These are phyloP conservation scores for Elsinoe necatrix DNA, from an alignment of 2,329 filamentous ascomycete genomes.

Conservation along the genomic window DNA sequence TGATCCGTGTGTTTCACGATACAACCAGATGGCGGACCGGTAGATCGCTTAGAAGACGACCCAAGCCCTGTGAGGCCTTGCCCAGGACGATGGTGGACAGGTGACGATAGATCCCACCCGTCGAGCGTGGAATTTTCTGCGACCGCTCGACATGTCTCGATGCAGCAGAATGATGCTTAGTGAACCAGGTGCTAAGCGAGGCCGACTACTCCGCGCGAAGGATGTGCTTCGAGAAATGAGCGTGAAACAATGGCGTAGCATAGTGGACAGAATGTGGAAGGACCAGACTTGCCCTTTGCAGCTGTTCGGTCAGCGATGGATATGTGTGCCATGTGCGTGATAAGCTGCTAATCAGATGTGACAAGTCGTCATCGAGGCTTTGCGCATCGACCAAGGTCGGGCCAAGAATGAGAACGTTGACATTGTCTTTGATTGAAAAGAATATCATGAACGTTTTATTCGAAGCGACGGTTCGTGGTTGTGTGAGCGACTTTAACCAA, in stretches of 20 bases:
- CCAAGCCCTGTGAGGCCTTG: not conserved
- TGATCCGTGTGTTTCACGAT: slow-evolving; percentile 1
- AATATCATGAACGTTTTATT: not conserved
- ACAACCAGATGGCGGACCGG: slow-evolving; percentile 2
- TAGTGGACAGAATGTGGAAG: slow-evolving; percentile 3
- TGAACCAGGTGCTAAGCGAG: not conserved
- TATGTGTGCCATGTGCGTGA: not conserved
- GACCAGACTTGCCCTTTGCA: not conserved
- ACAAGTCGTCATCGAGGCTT: not conserved
- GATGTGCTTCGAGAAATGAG: slow-evolving; percentile 6
- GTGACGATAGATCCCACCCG: slow-evolving; percentile 21
- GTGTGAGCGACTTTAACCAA: slow-evolving; percentile 1
- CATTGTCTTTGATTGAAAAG: slow-evolving; percentile 9
- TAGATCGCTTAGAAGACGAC: slow-evolving; percentile 12
- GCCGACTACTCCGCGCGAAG: not conserved
- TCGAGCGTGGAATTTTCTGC: slow-evolving; percentile 31
- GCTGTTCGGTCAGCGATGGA: not conserved
- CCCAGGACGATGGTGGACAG: not conserved
- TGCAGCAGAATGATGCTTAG: not conserved
- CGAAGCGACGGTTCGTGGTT: not conserved
- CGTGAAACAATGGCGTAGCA: not conserved
- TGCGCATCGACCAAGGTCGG: not conserved
- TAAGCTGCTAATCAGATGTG: not conserved
- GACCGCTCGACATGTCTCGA: not conserved
- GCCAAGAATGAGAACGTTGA: not conserved